A percentile compares a stretch with the other conserved stretches of the same genome.
Evolutionary conservation across 2,329 filamentous ascomycete species (phyloP).

Genomic region (Beauveria sp.): DNA sequence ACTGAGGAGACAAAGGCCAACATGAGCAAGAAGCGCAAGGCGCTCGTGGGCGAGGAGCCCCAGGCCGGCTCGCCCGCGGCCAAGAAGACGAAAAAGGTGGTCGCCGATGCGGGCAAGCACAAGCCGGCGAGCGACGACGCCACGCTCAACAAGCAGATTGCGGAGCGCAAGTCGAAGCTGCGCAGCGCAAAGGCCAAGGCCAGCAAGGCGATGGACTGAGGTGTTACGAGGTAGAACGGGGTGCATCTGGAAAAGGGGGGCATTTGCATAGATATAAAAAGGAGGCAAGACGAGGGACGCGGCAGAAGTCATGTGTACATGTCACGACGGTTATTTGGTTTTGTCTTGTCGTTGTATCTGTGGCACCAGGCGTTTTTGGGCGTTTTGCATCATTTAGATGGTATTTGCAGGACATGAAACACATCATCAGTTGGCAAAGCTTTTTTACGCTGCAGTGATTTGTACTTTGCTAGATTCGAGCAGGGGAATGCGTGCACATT

Average conservation of each 20-base stretch:
- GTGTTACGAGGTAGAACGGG: neutral
- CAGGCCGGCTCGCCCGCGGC: constrained; percentile 16
- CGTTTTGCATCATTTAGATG: constrained; percentile 3
- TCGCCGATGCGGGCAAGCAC: constrained; percentile 22
- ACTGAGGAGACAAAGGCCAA: constrained; percentile 49
- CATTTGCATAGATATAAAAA: constrained; percentile 6
- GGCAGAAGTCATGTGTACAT: constrained; percentile 4
- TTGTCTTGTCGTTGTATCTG: neutral
- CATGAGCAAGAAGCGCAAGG: constrained; percentile 59
- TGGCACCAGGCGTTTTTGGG: constrained; percentile 6
- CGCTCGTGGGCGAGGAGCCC: constrained; percentile 27
- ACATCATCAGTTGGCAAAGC: neutral
- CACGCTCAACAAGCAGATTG: constrained; percentile 50
- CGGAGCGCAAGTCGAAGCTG: constrained; percentile 49
- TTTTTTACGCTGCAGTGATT: neutral
- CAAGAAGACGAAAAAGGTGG: constrained; percentile 30
- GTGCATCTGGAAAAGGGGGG: neutral
- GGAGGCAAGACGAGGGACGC: neutral
- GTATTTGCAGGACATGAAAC: neutral
- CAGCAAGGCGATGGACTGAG: constrained; percentile 39
- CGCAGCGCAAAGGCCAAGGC: constrained; percentile 53
- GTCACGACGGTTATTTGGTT: constrained; percentile 5
- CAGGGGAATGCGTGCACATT: too few species aligned
- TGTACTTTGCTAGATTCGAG: too few species aligned
- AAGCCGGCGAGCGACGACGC: constrained; percentile 40